A percentile compares a stretch with the other conserved stretches of the same genome.
Conservation (phyloP, 495 filamentous ascomycete species). For the Penicillium steckii region DNA sequence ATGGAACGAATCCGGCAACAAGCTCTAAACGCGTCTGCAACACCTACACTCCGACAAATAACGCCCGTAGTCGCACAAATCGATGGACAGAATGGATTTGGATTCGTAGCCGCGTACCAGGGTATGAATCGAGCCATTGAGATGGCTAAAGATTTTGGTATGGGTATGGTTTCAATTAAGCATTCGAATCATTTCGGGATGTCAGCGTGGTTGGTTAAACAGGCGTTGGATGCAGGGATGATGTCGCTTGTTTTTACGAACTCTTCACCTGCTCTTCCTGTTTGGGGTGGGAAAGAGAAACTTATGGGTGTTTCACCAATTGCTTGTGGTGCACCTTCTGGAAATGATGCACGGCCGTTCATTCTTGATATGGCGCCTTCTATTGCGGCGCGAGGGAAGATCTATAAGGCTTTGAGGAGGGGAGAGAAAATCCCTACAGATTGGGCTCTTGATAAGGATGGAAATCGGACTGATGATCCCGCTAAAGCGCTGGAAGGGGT, state of each 20-base stretch:
- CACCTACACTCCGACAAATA: slow-evolving; percentile 54
- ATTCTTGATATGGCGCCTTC: slow-evolving; percentile 79
- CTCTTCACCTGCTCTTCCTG: slow-evolving; percentile 69
- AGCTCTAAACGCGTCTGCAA: slow-evolving; percentile 57
- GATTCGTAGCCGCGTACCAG: slow-evolving; percentile 62
- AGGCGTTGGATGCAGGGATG: slow-evolving; percentile 69
- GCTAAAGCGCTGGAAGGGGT: slow-evolving; percentile 63
- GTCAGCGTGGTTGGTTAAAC: slow-evolving; percentile 74
- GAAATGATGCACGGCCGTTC: slow-evolving; percentile 51
- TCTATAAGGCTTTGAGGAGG: slow-evolving; percentile 68
- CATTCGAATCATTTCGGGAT: slow-evolving; percentile 82
- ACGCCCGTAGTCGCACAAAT: slow-evolving; percentile 68
- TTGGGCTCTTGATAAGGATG: slow-evolving; percentile 74
- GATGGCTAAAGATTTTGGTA: slow-evolving; percentile 64
- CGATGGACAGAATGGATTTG: slow-evolving; percentile 73
- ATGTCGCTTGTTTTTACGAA: slow-evolving; percentile 80
- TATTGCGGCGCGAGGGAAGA: slow-evolving; percentile 71
- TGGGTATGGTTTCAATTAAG: slow-evolving; percentile 71
- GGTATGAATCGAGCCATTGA: slow-evolving; percentile 63
- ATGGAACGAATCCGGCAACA: slow-evolving; percentile 66
- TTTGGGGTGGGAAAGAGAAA: slow-evolving; percentile 66
- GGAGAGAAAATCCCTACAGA: slow-evolving; percentile 72
- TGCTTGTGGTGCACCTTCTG: slow-evolving; percentile 69
- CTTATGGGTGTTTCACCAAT: slow-evolving; percentile 76
- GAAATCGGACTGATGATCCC: slow-evolving; percentile 66